phyloP scores from a whole-genome alignment of 75 land plant species.

The Pinus taeda region DNA sequence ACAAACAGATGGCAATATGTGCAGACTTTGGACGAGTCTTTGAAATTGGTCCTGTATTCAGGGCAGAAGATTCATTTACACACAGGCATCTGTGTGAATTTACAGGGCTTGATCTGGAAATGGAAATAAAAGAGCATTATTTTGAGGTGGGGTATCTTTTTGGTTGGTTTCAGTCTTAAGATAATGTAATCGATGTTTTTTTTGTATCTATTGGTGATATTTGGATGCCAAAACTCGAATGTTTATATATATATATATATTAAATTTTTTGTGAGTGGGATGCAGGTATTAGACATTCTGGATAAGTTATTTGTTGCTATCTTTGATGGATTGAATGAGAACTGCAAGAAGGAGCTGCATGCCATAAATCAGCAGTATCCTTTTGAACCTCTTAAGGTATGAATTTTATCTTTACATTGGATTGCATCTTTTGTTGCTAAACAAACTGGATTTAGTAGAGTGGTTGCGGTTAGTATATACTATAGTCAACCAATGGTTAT shows the following conservation, averaged over 20 bases:
- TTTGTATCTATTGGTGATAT: background rate
- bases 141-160: conserved; percentile 55
- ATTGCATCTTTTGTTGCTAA: background rate
- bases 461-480: background rate
- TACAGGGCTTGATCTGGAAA: conserved; percentile 94
- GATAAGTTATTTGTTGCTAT: conserved; percentile 73
- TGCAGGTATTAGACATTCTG: conserved; percentile 84
- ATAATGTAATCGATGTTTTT: background rate
- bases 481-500: background rate
- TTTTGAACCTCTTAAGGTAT: conserved; percentile 87
- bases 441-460: background rate
- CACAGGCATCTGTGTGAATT: conserved; percentile 97
- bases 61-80: conserved; percentile 93
- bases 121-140: conserved; percentile 93
- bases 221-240: background rate
- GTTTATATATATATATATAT: background rate
- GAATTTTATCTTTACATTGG: background rate
- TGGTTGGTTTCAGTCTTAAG: conserved; percentile 1
- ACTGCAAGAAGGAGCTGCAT: conserved; percentile 74
- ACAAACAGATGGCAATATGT: conserved; percentile 94
- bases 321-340: conserved; percentile 74
- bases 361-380: conserved; percentile 80
- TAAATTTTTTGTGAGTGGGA: background rate
- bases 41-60: conserved; percentile 88
- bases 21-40: conserved; percentile 94